A percentile compares a stretch with the other conserved stretches of the same genome.
Conservation (phyloP, 768 basidiomycete genomes). For the Pisolithus microcarpus region DNA sequence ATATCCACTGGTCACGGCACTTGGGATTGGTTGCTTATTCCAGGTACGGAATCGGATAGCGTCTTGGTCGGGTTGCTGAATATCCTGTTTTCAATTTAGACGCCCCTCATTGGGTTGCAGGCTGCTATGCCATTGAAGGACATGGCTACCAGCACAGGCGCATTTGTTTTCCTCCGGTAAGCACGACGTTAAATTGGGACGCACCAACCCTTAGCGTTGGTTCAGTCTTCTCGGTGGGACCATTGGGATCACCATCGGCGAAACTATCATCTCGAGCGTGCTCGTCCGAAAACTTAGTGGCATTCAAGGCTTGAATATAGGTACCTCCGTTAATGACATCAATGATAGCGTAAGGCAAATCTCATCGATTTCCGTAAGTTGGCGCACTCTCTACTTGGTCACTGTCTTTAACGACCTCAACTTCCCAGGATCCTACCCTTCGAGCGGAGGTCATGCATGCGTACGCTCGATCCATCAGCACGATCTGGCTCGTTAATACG, state of each 20-base stretch:
- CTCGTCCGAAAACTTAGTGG: conserved; percentile 11
- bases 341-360: conserved; percentile 43
- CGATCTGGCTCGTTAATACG: conserved; percentile 34
- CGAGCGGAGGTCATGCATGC: conserved; percentile 30
- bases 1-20: conserved; percentile 26
- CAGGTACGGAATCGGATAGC: conserved; percentile 13
- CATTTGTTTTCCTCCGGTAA: conserved; percentile 29
- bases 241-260: conserved; percentile 66
- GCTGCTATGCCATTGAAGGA: conserved; percentile 40
- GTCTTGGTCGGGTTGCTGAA: neutral
- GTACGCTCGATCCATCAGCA: conserved; percentile 30
- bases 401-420: conserved; percentile 2
- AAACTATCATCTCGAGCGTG: conserved; percentile 62
- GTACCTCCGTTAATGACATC: conserved; percentile 38
- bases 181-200: neutral
- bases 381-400: conserved; percentile 3
- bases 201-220: neutral
- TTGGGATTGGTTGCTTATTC: conserved; percentile 31
- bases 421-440: conserved; percentile 21
- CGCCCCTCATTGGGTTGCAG: conserved; percentile 33
- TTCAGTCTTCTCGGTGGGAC: conserved; percentile 64
- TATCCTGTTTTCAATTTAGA: conserved; percentile 3
- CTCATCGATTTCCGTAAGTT: conserved; percentile 23
- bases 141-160: conserved; percentile 37
- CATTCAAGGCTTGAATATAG: conserved; percentile 22